phyloP scores from a whole-genome alignment of 805 yeast species.

The Starmerella geochares region DNA sequence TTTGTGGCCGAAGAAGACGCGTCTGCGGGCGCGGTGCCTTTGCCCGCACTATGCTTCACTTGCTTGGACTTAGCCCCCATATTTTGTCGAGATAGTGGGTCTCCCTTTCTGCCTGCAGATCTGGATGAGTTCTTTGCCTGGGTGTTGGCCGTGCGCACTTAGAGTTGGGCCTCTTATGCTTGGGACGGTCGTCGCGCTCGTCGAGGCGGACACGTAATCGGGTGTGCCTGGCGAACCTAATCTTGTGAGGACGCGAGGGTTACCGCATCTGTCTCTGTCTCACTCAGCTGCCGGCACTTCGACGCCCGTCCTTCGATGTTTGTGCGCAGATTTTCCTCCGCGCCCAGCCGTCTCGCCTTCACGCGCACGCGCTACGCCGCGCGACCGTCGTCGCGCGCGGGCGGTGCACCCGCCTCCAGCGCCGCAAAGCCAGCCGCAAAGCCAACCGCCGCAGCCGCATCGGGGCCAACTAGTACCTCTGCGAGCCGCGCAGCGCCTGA shows the following conservation, averaged over 20 bases:
- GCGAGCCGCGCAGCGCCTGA: neutral
- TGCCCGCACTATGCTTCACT: neutral
- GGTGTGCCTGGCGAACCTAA: neutral
- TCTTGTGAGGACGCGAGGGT: neutral
- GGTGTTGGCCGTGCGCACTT: neutral
- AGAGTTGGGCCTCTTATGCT: neutral
- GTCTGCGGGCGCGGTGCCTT: neutral
- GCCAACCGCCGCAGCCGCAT: neutral
- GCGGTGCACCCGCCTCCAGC: neutral
- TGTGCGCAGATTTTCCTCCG: neutral
- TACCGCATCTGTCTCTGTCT: neutral
- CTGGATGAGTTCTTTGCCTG: neutral
- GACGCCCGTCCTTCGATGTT: too few relatives aligned
- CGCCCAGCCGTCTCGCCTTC: neutral
- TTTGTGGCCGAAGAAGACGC: neutral
- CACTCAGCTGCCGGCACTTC: too few relatives aligned
- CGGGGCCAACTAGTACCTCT: neutral
- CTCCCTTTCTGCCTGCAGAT: slow-evolving; percentile 1
- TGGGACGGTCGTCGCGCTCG: neutral
- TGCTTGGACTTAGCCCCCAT: slow-evolving; percentile 1
- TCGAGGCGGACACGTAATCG: slow-evolving; percentile 2
- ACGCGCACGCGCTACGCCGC: slow-evolving; percentile 5
- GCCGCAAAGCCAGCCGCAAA: neutral
- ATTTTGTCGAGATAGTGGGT: neutral
- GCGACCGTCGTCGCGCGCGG: neutral